phyloP scores from a whole-genome alignment of 768 basidiomycete species.

The Psilocybe tampanensis region DNA sequence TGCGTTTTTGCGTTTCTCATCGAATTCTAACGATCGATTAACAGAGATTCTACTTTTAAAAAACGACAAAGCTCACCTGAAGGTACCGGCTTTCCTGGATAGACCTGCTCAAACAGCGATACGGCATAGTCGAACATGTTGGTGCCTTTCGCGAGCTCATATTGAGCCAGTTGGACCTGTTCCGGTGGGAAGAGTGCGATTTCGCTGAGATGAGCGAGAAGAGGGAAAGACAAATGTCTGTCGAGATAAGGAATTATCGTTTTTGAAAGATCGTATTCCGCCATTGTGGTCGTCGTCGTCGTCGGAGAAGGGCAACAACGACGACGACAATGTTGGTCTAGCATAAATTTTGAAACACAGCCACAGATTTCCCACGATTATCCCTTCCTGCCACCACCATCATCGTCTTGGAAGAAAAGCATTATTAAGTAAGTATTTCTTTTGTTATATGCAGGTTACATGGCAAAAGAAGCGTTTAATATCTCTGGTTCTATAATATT shows the following conservation, averaged over 20 bases:
- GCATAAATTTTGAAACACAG: slow-evolving; percentile 22
- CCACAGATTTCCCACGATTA: slow-evolving; percentile 14
- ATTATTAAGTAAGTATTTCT: too few species aligned
- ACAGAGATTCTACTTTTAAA: neutral
- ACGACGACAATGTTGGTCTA: slow-evolving; percentile 9
- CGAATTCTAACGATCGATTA: slow-evolving; percentile 63
- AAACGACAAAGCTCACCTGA: slow-evolving; percentile 48
- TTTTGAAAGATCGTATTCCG: slow-evolving; percentile 89
- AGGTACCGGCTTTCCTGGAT: slow-evolving; percentile 72
- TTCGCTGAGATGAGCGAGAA: slow-evolving; percentile 86
- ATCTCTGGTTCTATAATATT: too few species aligned
- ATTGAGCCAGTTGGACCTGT: slow-evolving; percentile 88
- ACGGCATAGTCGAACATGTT: slow-evolving; percentile 98
- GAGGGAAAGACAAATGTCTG: slow-evolving; percentile 91
- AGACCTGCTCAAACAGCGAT: slow-evolving; percentile 74
- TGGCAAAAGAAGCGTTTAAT: too few species aligned
- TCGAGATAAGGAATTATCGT: slow-evolving; percentile 92
- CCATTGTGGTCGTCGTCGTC: slow-evolving; percentile 50
- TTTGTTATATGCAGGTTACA: too few species aligned
- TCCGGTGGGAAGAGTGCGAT: slow-evolving; percentile 74
- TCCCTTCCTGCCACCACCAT: too few species aligned
- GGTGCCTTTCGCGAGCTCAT: slow-evolving; percentile 96
- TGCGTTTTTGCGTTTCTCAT: slow-evolving; percentile 77
- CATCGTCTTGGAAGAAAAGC: too few species aligned
- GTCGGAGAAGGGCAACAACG: neutral